Evolutionary conservation across 2,329 filamentous ascomycete genomes (phyloP).

Genomic region (Colletotrichum coccodes): DNA sequence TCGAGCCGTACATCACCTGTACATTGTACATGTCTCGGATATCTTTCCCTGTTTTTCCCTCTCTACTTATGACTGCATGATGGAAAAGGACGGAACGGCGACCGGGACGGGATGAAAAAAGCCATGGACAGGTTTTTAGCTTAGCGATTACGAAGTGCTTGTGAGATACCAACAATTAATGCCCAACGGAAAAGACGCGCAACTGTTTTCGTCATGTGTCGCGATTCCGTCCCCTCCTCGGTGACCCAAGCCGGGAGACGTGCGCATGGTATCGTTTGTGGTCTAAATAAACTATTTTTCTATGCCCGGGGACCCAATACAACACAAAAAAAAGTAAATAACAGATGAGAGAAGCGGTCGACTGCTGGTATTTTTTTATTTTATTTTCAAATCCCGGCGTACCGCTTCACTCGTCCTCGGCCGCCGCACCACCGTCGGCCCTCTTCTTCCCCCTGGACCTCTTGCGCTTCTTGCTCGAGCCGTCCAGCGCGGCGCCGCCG

Average conservation of each 20-base stretch:
- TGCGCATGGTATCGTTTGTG: conserved; percentile 26
- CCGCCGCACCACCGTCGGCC: conserved; percentile 36
- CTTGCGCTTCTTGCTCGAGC: conserved; percentile 60
- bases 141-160: conserved; percentile 24
- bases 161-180: conserved; percentile 23
- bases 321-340: not conserved
- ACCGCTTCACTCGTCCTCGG: conserved; percentile 7
- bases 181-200: not conserved
- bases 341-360: not conserved
- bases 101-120: conserved; percentile 6
- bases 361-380: not conserved
- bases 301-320: not conserved
- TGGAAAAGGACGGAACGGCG: not conserved
- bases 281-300: conserved; percentile 27
- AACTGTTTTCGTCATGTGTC: not conserved
- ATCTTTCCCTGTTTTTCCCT: not conserved
- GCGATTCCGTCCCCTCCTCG: not conserved
- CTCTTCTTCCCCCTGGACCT: conserved; percentile 58
- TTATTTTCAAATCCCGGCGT: no score
- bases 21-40: conserved; percentile 8
- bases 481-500: conserved; percentile 42
- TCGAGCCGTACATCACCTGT: not conserved
- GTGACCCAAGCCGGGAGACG: no score
- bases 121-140: not conserved
- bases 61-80: conserved; percentile 12